Percentiles rank a stretch among this genome's conserved stretches.
Evolutionary conservation across 140 eudicot species (phyloP).

Genomic region (Flaveria floridana): DNA sequence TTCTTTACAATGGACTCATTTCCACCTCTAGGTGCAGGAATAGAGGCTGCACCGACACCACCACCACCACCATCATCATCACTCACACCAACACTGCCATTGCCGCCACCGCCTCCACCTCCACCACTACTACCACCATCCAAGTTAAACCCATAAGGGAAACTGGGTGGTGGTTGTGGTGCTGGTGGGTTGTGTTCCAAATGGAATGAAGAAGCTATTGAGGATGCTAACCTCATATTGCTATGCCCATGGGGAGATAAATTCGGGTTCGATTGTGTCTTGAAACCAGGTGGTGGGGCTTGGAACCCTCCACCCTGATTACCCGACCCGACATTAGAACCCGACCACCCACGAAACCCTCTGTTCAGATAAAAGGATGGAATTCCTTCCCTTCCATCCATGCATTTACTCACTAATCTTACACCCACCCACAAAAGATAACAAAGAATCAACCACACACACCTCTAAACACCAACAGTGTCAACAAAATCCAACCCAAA

Average conservation of each 20-base stretch:
- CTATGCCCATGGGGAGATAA: constrained; percentile 43
- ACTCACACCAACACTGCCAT: constrained; percentile 5
- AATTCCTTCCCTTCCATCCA: constrained; percentile 97
- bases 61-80: constrained; percentile 30
- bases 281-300: constrained; percentile 52
- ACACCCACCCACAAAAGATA: constrained; percentile 28
- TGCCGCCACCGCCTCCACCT: background rate
- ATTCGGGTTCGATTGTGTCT: constrained; percentile 55
- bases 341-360: constrained; percentile 57
- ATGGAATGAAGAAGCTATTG: constrained; percentile 55
- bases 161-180: constrained; percentile 29
- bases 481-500: constrained; percentile 21
- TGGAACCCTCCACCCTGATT: constrained; percentile 40
- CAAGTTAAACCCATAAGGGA: constrained; percentile 37
- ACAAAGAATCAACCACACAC: constrained; percentile 4
- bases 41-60: constrained; percentile 37
- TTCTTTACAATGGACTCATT: constrained; percentile 55
- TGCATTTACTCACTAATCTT: constrained; percentile 64
- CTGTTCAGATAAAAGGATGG: constrained; percentile 71
- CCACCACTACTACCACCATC: constrained; percentile 1
- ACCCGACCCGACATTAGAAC: constrained; percentile 40
- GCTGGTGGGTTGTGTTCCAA: constrained; percentile 43
- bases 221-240: constrained; percentile 38
- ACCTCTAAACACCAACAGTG: background rate
- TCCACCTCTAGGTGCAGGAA: constrained; percentile 34